Evolutionary conservation across 75 land plant species (phyloP).

Genomic region (Sequoia sempervirens): DNA sequence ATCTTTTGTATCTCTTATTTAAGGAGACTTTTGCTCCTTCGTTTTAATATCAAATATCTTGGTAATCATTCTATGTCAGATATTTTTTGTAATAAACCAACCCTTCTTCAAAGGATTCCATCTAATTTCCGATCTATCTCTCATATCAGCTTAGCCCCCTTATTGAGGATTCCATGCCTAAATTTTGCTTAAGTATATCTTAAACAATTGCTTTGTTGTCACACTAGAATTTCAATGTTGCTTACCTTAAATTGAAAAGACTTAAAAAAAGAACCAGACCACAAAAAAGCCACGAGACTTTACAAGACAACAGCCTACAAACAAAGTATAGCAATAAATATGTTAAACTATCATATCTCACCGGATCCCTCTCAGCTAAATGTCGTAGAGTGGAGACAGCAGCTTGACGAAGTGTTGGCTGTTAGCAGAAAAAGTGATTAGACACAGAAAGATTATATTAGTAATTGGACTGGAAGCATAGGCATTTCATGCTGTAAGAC

Average conservation of each 20-base stretch:
- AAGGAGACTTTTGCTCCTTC: no score
- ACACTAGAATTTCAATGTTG: not conserved
- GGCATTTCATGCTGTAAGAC: not conserved
- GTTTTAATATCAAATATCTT: no score
- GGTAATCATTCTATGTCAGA: no score
- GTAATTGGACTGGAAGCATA: not conserved
- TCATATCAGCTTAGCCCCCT: not conserved
- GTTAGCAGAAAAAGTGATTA: conserved; percentile 10
- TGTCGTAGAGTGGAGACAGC: conserved; percentile 87
- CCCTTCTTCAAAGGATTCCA: not conserved
- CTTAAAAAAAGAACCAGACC: not conserved
- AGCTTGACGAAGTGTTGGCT: conserved; percentile 91
- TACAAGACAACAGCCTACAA: not conserved
- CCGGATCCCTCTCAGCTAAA: conserved; percentile 91
- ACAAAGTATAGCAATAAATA: not conserved
- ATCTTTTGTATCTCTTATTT: no score
- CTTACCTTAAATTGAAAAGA: not conserved
- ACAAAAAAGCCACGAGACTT: not conserved
- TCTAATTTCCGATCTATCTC: not conserved
- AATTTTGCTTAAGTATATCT: not conserved
- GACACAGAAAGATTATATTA: not conserved
- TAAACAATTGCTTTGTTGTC: not conserved
- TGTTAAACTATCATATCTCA: conserved; percentile 21
- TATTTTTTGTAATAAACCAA: not conserved
- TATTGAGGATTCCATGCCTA: not conserved